Base-by-base conservation (phyloP, 495 filamentous ascomycete genomes). In the Neurospora terricola region DNA sequence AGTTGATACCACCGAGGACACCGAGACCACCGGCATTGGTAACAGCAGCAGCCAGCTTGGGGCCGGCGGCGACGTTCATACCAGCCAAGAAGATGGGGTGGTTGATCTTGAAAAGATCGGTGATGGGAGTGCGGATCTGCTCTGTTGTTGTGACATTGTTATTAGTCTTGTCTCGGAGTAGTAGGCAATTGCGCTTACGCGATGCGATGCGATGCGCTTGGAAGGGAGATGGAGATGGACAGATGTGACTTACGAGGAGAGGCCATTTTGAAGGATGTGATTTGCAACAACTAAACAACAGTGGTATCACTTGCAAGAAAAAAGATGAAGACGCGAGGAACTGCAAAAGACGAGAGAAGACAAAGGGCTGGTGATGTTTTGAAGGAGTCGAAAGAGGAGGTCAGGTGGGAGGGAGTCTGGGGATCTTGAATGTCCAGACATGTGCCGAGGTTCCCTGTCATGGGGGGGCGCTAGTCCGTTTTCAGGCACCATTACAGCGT, bases 21-120 rank as follows among this genome's bases (percentile, higher is more conserved):
- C 96, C 96, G 73, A 99, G 86, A 79, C 96, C 96, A 75, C 96
- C 96, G 38, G 96, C 96, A 84, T 99, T 97, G 73, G 96, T 96
- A 77, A 99, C 96, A 11, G 96, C 96, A 23, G 96, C 96, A 54
- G 96, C 96, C 80, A 99, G 90, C 88, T 94, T 97, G 68, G 96
- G 96, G 69, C 96, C 96, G 69, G 96, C 96, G 69, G 96, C 96
- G 73, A 98, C 96, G 87, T 98, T 98, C 96, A 99, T 99, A 78
- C 96, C 96, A 75, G 96, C 96, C 74, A 98, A 90, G 79, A 98
- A 86, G 80, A 99, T 86, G 38, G 96, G 96, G 84, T 98, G 96
- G 78, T 97, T 94, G 87, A 99, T 98, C 87, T 91, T 91, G 83
- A 98, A 91, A 75, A 97, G 92, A 88, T 96, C 94, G 76, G 96